phyloP scores from a whole-genome alignment of 2,329 filamentous ascomycete species.

The Trichophyton benhamiae region DNA sequence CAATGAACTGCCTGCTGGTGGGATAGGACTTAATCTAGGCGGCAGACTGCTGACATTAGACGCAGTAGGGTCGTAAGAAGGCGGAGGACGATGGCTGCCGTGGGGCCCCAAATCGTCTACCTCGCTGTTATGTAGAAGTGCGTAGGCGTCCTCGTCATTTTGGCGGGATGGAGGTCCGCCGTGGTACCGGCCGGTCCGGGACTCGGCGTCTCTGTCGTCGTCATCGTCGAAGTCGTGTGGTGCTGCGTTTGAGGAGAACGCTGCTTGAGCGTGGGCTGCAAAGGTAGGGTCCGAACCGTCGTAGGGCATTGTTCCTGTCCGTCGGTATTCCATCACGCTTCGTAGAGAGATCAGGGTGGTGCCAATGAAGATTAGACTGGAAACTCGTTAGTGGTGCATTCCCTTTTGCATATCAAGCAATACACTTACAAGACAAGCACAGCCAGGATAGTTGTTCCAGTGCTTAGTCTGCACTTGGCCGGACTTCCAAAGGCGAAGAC shows the following conservation, averaged over 20 bases:
- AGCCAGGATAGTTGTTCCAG: constrained; percentile 44
- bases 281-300: constrained; percentile 36
- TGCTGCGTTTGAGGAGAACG: constrained; percentile 36
- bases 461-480: constrained; percentile 45
- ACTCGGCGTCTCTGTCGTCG: constrained; percentile 25
- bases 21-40: constrained; percentile 8
- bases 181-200: constrained; percentile 28
- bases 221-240: constrained; percentile 35
- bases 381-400: not conserved
- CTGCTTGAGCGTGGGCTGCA: constrained; percentile 37
- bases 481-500: constrained; percentile 44
- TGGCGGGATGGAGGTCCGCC: constrained; percentile 26
- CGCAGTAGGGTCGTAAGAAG: constrained; percentile 29
- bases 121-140: constrained; percentile 38
- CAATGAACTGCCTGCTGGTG: constrained; percentile 21
- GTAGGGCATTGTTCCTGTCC: constrained; percentile 43
- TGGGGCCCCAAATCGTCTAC: constrained; percentile 31
- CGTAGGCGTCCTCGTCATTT: constrained; percentile 41
- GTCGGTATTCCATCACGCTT: constrained; percentile 44
- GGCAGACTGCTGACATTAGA: constrained; percentile 3
- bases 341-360: constrained; percentile 44
- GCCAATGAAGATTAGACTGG: constrained; percentile 42
- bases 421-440: constrained; percentile 44
- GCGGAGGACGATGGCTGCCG: constrained; percentile 24
- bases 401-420: not conserved